These are phyloP conservation scores for Trichoderma reesei DNA, from an alignment of 495 filamentous ascomycete species.

Conservation along the genomic window DNA sequence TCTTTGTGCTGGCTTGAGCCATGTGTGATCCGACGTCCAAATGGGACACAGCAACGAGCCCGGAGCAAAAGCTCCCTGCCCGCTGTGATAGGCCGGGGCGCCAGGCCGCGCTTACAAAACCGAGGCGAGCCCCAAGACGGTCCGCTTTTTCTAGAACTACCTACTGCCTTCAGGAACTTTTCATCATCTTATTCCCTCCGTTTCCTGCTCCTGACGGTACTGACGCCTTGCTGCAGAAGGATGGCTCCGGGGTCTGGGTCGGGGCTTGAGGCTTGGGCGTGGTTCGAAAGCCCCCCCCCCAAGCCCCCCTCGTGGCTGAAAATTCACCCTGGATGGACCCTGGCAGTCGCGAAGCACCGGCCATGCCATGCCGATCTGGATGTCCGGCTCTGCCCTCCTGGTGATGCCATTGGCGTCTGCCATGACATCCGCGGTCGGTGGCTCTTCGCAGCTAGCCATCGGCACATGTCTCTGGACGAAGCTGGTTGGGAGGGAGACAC, in stretches of 20 bases:
- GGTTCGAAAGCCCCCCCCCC: no score
- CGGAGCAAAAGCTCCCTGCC: slow-evolving; percentile 30
- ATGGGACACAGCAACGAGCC: slow-evolving; percentile 23
- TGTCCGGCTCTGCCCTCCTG: neutral
- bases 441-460: neutral
- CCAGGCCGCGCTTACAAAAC: slow-evolving; percentile 26
- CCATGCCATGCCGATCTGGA: neutral
- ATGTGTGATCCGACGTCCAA: slow-evolving; percentile 20
- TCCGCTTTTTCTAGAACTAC: slow-evolving; percentile 7
- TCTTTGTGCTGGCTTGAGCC: slow-evolving; percentile 18
- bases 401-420: neutral
- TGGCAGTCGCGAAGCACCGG: neutral
- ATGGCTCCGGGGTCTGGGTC: neutral
- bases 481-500: no score
- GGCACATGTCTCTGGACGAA: neutral
- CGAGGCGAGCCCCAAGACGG: slow-evolving; percentile 4
- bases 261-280: neutral
- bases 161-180: slow-evolving; percentile 7
- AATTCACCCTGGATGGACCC: neutral
- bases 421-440: neutral
- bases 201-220: no score
- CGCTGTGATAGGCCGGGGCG: slow-evolving; percentile 23
- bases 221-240: no score
- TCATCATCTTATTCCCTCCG: neutral
- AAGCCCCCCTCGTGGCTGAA: neutral